These are phyloP conservation scores for Mycena floridula DNA, from an alignment of 768 basidiomycete genomes.

Conservation along the genomic window DNA sequence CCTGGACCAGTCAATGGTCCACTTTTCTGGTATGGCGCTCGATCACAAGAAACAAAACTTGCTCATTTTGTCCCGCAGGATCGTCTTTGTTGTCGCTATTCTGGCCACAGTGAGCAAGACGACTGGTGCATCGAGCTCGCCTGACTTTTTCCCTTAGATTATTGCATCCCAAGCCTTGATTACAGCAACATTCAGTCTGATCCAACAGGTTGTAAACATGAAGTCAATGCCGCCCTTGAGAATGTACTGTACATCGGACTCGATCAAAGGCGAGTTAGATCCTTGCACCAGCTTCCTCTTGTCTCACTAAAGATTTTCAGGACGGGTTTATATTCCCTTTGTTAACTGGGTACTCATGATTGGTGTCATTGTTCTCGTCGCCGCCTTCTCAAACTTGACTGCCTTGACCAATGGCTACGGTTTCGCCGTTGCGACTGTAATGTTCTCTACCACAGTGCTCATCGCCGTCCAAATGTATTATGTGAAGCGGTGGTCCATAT, in stretches of 20 bases:
- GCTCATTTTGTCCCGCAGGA: constrained; percentile 30
- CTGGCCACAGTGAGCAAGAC: constrained; percentile 55
- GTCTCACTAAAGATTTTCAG: too few relatives aligned
- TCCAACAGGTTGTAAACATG: constrained; percentile 62
- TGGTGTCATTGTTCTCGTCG: constrained; percentile 46
- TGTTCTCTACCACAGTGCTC: constrained; percentile 55
- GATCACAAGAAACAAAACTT: neutral
- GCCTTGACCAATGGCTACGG: constrained; percentile 58
- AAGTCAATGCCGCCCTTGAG: constrained; percentile 52
- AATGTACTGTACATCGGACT: constrained; percentile 56
- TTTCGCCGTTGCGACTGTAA: constrained; percentile 60
- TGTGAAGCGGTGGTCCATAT: constrained; percentile 42
- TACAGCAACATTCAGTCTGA: constrained; percentile 55
- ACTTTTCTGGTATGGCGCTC: constrained; percentile 45
- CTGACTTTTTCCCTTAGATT: constrained; percentile 25
- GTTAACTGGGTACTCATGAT: constrained; percentile 57
- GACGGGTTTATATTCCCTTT: constrained; percentile 63
- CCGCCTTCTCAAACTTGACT: constrained; percentile 45
- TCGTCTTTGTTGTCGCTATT: constrained; percentile 57
- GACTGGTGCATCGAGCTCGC: constrained; percentile 1
- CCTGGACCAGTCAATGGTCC: constrained; percentile 48
- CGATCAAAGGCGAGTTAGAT: constrained; percentile 50
- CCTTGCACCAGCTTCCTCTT: too few relatives aligned
- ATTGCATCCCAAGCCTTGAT: constrained; percentile 67
- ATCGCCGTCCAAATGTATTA: constrained; percentile 52